A percentile compares a stretch with the other conserved stretches of the same genome.
These are phyloP conservation scores for Fusarium sp. DNA, from an alignment of 2,329 filamentous ascomycete species.

Conservation along the genomic window DNA sequence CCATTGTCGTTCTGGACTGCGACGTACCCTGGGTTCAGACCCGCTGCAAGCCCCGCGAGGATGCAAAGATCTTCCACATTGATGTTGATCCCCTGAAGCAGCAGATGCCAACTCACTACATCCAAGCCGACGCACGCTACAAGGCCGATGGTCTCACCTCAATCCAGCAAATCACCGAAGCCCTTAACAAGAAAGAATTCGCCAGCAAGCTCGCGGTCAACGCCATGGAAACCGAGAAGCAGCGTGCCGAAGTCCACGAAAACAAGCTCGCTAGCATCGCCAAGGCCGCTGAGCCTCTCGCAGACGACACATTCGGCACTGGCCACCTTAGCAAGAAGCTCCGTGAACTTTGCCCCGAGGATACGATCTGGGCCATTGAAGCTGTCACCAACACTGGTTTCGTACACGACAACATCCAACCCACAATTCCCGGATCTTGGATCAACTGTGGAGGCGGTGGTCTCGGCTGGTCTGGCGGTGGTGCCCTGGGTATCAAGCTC, in stretches of 20 bases:
- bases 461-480: conserved; percentile 82
- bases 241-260: conserved; percentile 65
- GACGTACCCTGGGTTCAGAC: conserved; percentile 96
- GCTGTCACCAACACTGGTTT: conserved; percentile 76
- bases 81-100: conserved; percentile 74
- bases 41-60: conserved; percentile 62
- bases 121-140: conserved; percentile 71
- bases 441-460: conserved; percentile 84
- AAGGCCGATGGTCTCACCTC: conserved; percentile 70
- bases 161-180: conserved; percentile 72
- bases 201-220: conserved; percentile 48
- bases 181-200: conserved; percentile 60
- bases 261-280: conserved; percentile 68
- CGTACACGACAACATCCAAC: conserved; percentile 75
- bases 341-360: conserved; percentile 47
- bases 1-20: conserved; percentile 85
- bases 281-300: conserved; percentile 62
- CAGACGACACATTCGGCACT: conserved; percentile 61
- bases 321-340: conserved; percentile 49
- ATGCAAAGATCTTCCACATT: conserved; percentile 68
- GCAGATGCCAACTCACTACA: conserved; percentile 77
- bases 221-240: conserved; percentile 44
- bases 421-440: conserved; percentile 74
- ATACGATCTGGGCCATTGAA: conserved; percentile 79
- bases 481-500: conserved; percentile 77